Evolutionary conservation across 352 stramenopile genomes (phyloP).

Genomic region (Phytopythium boreale): DNA sequence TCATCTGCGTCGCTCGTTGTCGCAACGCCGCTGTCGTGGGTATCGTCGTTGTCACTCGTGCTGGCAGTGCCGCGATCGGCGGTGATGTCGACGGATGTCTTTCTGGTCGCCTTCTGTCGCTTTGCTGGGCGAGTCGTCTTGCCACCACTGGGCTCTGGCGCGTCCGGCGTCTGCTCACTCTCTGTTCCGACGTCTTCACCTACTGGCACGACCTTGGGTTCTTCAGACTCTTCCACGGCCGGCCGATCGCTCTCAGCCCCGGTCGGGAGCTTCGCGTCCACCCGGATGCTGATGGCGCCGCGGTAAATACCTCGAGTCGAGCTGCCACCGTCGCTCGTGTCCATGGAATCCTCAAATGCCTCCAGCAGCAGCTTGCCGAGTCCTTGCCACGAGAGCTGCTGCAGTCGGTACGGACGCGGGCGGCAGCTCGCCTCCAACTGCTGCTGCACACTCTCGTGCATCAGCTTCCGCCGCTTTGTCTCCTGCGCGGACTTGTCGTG

Average conservation of each 20-base stretch:
- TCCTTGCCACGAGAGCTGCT: slow-evolving; percentile 40
- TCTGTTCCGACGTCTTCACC: neutral
- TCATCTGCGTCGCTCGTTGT: slow-evolving; percentile 23
- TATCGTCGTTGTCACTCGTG: slow-evolving; percentile 37
- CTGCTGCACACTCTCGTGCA: slow-evolving; percentile 18
- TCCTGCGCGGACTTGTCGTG: slow-evolving; percentile 12
- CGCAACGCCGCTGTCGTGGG: slow-evolving; percentile 29
- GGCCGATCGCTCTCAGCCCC: neutral
- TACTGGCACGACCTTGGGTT: too few relatives aligned
- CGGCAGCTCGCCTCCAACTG: slow-evolving; percentile 13
- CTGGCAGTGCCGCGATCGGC: neutral
- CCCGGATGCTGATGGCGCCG: slow-evolving; percentile 10
- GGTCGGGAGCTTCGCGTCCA: slow-evolving; percentile 5
- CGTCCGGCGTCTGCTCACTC: neutral
- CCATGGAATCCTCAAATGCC: slow-evolving; percentile 52
- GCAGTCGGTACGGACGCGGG: slow-evolving; percentile 36
- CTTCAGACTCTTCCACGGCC: neutral
- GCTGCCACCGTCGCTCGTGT: slow-evolving; percentile 10
- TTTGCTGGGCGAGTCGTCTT: slow-evolving; percentile 4
- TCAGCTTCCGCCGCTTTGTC: slow-evolving; percentile 29
- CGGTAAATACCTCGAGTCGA: slow-evolving; percentile 23
- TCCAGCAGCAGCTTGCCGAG: slow-evolving; percentile 61
- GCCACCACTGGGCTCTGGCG: neutral
- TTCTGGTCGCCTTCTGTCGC: slow-evolving; percentile 13
- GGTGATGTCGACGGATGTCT: neutral